Conservation (phyloP, 2,329 filamentous ascomycete species). For the Fonsecaea nubica region DNA sequence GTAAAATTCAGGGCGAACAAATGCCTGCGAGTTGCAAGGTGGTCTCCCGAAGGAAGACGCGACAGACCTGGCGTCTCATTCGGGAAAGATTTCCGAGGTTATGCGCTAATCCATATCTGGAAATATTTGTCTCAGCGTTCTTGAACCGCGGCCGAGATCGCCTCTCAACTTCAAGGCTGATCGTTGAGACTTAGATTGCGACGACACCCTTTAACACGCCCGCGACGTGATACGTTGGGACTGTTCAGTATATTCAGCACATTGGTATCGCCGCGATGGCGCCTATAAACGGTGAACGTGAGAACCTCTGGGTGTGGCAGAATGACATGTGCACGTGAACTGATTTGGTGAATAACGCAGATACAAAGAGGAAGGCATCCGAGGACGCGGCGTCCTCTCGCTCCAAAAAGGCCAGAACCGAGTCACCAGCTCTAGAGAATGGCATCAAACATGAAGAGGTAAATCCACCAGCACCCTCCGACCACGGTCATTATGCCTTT, state of each 20-base stretch:
- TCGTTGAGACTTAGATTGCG: background rate
- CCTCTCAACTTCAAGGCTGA: background rate
- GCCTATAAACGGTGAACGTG: conserved; percentile 31
- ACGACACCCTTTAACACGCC: background rate
- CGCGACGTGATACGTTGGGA: background rate
- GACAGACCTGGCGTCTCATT: background rate
- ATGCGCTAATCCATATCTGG: background rate
- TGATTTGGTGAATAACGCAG: conserved; percentile 17
- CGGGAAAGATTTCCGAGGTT: background rate
- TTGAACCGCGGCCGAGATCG: background rate
- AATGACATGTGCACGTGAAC: background rate
- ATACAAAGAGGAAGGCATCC: conserved; percentile 57
- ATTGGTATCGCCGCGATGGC: conserved; percentile 20
- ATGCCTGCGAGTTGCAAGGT: conserved; percentile 3
- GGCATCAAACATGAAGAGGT: conserved; percentile 35
- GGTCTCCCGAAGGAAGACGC: conserved; percentile 8
- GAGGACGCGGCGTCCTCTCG: conserved; percentile 55
- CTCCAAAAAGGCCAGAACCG: conserved; percentile 58
- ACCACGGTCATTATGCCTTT: conserved; percentile 9
- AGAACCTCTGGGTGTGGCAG: conserved; percentile 19
- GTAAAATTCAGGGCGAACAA: background rate
- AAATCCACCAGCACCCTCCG: background rate
- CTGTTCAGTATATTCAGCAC: background rate
- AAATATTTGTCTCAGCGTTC: background rate
- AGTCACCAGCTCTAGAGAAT: conserved; percentile 49